phyloP scores from a whole-genome alignment of 2,329 filamentous ascomycete species.

The Alternaria metachromatica region DNA sequence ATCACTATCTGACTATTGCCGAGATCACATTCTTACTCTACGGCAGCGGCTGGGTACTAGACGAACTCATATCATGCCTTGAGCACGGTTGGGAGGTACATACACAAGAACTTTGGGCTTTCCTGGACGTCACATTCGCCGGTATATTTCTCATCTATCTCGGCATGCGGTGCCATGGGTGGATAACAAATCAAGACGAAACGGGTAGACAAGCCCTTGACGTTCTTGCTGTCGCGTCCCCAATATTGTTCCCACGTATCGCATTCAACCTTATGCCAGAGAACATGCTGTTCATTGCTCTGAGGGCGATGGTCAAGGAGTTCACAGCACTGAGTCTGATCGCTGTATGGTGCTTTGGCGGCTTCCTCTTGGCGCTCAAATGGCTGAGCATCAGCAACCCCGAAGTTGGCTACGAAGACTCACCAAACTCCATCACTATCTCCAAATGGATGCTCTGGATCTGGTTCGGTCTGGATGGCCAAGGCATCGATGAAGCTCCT shows the following conservation, averaged over 20 bases:
- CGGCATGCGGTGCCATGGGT: constrained; percentile 70
- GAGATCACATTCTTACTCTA: constrained; percentile 77
- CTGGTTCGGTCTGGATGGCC: constrained; percentile 85
- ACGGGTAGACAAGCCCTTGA: constrained; percentile 73
- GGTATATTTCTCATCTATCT: constrained; percentile 74
- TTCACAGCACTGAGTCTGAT: constrained; percentile 79
- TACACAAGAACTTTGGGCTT: constrained; percentile 88
- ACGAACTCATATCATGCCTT: constrained; percentile 77
- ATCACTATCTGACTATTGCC: constrained; percentile 60
- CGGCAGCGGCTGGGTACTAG: constrained; percentile 77
- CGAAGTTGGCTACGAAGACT: constrained; percentile 36
- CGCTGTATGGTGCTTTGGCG: constrained; percentile 82
- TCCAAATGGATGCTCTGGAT: constrained; percentile 93
- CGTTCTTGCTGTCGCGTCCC: constrained; percentile 79
- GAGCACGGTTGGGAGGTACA: constrained; percentile 83
- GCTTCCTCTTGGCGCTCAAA: constrained; percentile 78
- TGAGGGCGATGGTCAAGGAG: constrained; percentile 85
- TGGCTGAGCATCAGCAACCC: constrained; percentile 68
- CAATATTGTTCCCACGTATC: constrained; percentile 76
- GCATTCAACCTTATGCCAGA: constrained; percentile 85
- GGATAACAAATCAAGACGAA: constrained; percentile 57
- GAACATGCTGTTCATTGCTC: constrained; percentile 81
- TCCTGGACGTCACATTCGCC: constrained; percentile 81
- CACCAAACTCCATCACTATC: constrained; percentile 70
- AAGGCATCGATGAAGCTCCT: constrained; percentile 62